Conservation (phyloP, 495 filamentous ascomycete species). For the Penicillium ochrochloron region DNA sequence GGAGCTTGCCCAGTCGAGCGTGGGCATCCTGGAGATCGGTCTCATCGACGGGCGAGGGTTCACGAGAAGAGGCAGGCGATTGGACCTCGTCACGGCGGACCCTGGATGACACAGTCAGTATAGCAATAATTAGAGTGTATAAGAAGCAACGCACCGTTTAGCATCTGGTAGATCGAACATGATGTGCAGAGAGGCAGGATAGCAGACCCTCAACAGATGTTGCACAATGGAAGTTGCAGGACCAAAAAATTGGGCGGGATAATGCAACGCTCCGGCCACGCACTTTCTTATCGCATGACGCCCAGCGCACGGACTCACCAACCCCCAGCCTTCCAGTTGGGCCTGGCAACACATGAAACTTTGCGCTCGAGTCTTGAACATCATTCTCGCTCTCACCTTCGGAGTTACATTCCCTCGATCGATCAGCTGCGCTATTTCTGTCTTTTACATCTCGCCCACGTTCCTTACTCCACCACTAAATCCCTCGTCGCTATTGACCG, state of each 20-base stretch:
- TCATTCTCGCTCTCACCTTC: slow-evolving; percentile 4
- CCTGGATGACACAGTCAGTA: slow-evolving; percentile 30
- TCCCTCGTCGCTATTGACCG: slow-evolving; percentile 1
- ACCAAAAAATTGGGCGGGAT: not conserved
- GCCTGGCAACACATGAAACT: not conserved
- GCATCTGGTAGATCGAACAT: slow-evolving; percentile 52
- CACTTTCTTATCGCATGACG: slow-evolving; percentile 34
- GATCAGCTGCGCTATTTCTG: slow-evolving; percentile 20
- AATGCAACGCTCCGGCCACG: slow-evolving; percentile 36
- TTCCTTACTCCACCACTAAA: slow-evolving; percentile 21
- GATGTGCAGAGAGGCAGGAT: not conserved
- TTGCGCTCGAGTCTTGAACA: slow-evolving; percentile 2
- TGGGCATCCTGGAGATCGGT: slow-evolving; percentile 40
- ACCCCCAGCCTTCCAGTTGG: slow-evolving; percentile 21
- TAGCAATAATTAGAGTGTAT: not conserved
- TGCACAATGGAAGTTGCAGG: not conserved
- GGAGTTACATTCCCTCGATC: slow-evolving; percentile 14
- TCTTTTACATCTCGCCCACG: slow-evolving; percentile 20
- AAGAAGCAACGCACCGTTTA: slow-evolving; percentile 40
- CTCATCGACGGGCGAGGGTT: slow-evolving; percentile 41
- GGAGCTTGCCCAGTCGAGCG: slow-evolving; percentile 43
- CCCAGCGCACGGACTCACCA: slow-evolving; percentile 31
- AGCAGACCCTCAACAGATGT: not conserved
- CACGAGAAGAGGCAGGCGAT: slow-evolving; percentile 39
- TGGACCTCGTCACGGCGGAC: slow-evolving; percentile 51